phyloP scores from a whole-genome alignment of 768 basidiomycete species.

The Mycena leptocephala region DNA sequence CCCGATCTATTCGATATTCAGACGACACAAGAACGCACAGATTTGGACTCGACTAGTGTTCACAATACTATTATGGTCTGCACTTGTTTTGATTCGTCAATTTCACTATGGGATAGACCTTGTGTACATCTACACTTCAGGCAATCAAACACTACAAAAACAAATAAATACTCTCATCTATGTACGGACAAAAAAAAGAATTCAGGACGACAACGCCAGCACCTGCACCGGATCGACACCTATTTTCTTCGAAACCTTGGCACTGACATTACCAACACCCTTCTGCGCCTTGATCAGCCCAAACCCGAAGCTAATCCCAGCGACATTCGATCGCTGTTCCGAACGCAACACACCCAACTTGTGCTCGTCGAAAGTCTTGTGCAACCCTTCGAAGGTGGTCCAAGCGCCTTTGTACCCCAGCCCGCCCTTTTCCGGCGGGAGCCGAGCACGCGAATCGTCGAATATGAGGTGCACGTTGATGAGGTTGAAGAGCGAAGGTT shows the following conservation, averaged over 20 bases:
- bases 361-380: conserved; percentile 70
- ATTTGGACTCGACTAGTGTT: no score
- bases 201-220: conserved; percentile 6
- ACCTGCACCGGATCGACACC: conserved; percentile 48
- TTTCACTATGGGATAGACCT: no score
- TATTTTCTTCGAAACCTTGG: conserved; percentile 44
- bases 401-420: conserved; percentile 75
- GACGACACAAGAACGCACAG: no score
- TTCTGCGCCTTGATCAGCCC: conserved; percentile 47
- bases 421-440: conserved; percentile 70
- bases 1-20: no score
- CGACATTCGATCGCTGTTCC: conserved; percentile 58
- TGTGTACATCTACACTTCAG: no score
- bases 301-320: conserved; percentile 64
- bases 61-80: no score
- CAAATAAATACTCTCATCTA: no score
- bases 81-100: no score
- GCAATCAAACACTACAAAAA: no score
- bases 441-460: conserved; percentile 76
- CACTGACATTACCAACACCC: conserved; percentile 45
- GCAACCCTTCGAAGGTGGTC: conserved; percentile 72
- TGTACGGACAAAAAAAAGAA: not conserved
- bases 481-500: conserved; percentile 72
- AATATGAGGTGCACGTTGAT: conserved; percentile 72
- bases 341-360: conserved; percentile 54